Percentiles rank a stretch among this genome's conserved stretches.
Conservation (phyloP, 257 asterid species). For the Plantago elongata region DNA sequence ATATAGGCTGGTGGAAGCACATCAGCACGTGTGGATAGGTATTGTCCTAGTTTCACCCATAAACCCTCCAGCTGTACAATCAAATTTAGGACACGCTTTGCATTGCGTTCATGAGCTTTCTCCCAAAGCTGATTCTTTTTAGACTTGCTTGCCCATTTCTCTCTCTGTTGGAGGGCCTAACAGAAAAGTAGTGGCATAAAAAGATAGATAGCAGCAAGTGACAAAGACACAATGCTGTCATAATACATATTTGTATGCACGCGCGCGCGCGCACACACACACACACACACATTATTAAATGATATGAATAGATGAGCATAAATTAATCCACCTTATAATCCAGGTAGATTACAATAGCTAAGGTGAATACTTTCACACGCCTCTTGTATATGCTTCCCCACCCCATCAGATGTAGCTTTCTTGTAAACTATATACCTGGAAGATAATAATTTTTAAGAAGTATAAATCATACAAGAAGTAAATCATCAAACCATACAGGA, state of each 20-base stretch:
- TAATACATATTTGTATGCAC: too few relatives aligned
- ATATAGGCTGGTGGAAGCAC: constrained; percentile 93
- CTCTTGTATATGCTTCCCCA: constrained; percentile 85
- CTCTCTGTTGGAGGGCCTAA: constrained; percentile 78
- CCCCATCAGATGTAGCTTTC: constrained; percentile 52
- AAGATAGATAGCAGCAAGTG: constrained; percentile 12
- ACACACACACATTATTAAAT: constrained; percentile 12
- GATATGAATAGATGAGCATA: constrained; percentile 16
- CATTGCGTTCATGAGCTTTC: constrained; percentile 93
- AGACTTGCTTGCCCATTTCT: constrained; percentile 65
- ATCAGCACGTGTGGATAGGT: constrained; percentile 96
- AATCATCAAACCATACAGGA: too few relatives aligned
- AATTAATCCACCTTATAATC: constrained; percentile 73
- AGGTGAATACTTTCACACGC: constrained; percentile 75
- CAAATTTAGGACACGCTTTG: constrained; percentile 73
- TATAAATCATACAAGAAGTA: too few relatives aligned
- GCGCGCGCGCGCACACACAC: not conserved
- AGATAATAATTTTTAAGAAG: not conserved
- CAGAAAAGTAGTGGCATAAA: constrained; percentile 17
- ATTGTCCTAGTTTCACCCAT: constrained; percentile 98
- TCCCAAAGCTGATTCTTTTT: constrained; percentile 77
- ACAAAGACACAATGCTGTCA: not conserved
- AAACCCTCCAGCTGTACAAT: constrained; percentile 86
- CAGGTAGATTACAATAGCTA: constrained; percentile 74
- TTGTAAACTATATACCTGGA: constrained; percentile 17